Evolutionary conservation across 345 rosid genomes (phyloP), one percentile per base, ranked within the genome.

Genomic region (Combretum micranthum): DNA sequence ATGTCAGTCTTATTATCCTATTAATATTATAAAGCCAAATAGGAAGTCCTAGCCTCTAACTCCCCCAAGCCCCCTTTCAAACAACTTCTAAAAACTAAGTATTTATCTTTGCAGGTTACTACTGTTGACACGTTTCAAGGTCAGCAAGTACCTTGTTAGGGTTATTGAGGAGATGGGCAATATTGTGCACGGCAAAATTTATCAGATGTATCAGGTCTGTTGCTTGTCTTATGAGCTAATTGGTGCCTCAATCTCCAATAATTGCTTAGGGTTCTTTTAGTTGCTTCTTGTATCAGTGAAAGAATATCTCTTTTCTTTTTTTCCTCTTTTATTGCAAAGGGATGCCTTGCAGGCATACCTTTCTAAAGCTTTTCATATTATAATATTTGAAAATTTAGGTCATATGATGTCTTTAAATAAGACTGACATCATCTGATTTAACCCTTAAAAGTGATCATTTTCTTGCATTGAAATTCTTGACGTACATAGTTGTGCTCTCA

Each of bases 121-220:
- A 93, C 99, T 2, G 99, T 93, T 59, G 99, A 93, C 71, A 93
- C 89, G 76, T 93, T 93, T 77, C 99, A 93, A 80, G 99, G 99
- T 44, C 99, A 93, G 68, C 99, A 75, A 81, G 22, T 78, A 78
- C 69, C 77, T 74, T 51, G 96, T 93, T 20, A 72, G 68, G 26
- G 65, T 83, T 64, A 67, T 68, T 22, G 96, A 93, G 64, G 94
- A 93, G 65, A 89, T 93, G 96, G 78, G 70, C 13, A 65, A 76
- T 50, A 85, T 89, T 55, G 87, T 84, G 25, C 56, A 57, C 67
- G 72, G 71, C 42, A 77, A 66, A 67, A 80, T 83, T 60, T 69
- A 80, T 69, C 84, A 79, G 57, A 50, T 75, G 20, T 76, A 80
- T 70, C 87, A 89, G 96, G 99, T 88, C 72, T 44, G 1, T n/a